A percentile compares a stretch with the other conserved stretches of the same genome.
Conservation (phyloP, 2,329 filamentous ascomycete genomes). For the Cercospora beticola region DNA sequence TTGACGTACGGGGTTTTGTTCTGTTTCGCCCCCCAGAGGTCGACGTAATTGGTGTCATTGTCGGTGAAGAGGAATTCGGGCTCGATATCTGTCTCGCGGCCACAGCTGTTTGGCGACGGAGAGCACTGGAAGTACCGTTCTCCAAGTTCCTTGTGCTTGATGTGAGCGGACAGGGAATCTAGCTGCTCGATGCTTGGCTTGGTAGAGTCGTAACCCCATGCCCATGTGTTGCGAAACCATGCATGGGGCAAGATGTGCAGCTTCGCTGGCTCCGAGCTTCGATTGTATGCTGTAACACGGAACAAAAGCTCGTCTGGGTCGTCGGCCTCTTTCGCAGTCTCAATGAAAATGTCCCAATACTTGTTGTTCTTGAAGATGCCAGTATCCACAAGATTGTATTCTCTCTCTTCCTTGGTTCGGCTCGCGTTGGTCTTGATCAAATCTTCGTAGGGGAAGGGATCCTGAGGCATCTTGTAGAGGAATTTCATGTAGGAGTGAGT, state of each 20-base stretch:
- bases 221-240: constrained; percentile 98
- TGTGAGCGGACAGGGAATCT: constrained; percentile 67
- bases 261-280: constrained; percentile 84
- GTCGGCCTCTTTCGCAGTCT: constrained; percentile 91
- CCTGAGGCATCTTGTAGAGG: constrained; percentile 95
- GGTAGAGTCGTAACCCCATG: constrained; percentile 82
- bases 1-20: constrained; percentile 87
- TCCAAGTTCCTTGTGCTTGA: constrained; percentile 77
- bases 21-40: constrained; percentile 67
- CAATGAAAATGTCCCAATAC: constrained; percentile 97
- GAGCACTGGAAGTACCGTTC: constrained; percentile 81
- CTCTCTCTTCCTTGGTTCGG: constrained; percentile 71
- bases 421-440: constrained; percentile 79
- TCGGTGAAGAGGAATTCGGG: constrained; percentile 89
- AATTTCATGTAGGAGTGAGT: constrained; percentile 98
- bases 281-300: constrained; percentile 93
- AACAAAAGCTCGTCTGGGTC: constrained; percentile 90
- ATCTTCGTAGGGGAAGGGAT: constrained; percentile 87
- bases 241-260: constrained; percentile 92
- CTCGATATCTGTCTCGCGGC: constrained; percentile 76
- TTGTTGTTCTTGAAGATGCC: constrained; percentile 82
- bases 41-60: constrained; percentile 85
- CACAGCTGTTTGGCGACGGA: constrained; percentile 81
- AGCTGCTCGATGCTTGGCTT: constrained; percentile 76
- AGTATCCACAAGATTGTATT: constrained; percentile 91